These are phyloP conservation scores for Venturia effusa DNA, from an alignment of 2,329 filamentous ascomycete species.

Conservation along the genomic window DNA sequence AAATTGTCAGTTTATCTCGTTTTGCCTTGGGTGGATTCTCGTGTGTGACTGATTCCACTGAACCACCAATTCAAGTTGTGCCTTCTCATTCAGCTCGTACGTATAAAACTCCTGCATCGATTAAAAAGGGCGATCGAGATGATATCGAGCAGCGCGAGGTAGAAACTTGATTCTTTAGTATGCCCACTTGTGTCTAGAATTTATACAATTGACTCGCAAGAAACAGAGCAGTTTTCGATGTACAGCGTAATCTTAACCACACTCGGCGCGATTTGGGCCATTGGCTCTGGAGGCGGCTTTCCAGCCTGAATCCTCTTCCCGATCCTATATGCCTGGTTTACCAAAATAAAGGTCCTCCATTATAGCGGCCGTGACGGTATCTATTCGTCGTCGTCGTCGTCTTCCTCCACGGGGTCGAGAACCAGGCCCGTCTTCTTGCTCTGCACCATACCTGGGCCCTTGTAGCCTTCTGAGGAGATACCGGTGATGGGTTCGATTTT, in stretches of 20 bases:
- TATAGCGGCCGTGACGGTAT: neutral
- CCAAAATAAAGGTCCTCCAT: neutral
- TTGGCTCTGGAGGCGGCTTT: neutral
- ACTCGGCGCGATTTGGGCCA: neutral
- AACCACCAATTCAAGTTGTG: no score
- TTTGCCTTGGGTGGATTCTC: no score
- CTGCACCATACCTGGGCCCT: conserved; percentile 70
- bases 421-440: conserved; percentile 24
- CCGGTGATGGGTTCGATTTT: conserved; percentile 79
- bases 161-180: neutral
- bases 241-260: neutral
- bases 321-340: neutral
- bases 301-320: neutral
- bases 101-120: neutral
- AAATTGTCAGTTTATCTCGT: no score
- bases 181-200: neutral
- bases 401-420: conserved; percentile 9
- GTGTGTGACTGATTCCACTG: no score
- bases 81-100: no score
- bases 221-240: conserved; percentile 1
- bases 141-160: neutral
- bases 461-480: conserved; percentile 68
- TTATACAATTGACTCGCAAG: conserved; percentile 3
- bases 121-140: neutral
- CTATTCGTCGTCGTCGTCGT: conserved; percentile 8